Conservation (phyloP, 352 stramenopile genomes). For the Phytopythium sindhum region DNA sequence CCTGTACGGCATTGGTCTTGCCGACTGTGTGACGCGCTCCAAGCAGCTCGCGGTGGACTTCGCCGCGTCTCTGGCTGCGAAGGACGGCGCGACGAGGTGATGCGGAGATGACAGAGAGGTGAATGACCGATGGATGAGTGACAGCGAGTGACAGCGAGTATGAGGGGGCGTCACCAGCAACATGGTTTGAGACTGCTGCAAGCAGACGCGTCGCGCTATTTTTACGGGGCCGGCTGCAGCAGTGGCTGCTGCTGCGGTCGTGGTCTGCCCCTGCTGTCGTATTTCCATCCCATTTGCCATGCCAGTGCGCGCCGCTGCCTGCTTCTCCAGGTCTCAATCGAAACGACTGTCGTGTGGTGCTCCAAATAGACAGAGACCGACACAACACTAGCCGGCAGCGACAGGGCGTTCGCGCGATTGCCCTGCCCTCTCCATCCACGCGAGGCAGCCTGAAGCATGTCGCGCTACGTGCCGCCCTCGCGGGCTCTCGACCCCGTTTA, state of each 20-base stretch:
- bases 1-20: slow-evolving; percentile 85
- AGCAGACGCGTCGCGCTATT: background rate
- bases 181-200: background rate
- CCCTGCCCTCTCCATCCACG: background rate
- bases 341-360: background rate
- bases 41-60: slow-evolving; percentile 77
- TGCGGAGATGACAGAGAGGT: background rate
- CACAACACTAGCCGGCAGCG: background rate
- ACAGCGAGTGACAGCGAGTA: background rate
- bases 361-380: background rate
- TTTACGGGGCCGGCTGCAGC: background rate
- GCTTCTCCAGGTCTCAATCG: background rate
- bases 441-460: slow-evolving; percentile 30
- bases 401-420: too few species aligned
- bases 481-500: slow-evolving; percentile 78
- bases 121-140: background rate
- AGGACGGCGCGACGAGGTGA: background rate
- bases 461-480: slow-evolving; percentile 38
- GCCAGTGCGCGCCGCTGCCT: background rate
- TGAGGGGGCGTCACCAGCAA: background rate
- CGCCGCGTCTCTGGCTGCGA: slow-evolving; percentile 13
- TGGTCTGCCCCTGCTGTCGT: background rate
- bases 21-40: slow-evolving; percentile 79
- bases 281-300: background rate
- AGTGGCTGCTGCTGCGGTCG: background rate